Base-by-base conservation (phyloP, 2,329 filamentous ascomycete genomes). In the Fusarium tuaranense region DNA sequence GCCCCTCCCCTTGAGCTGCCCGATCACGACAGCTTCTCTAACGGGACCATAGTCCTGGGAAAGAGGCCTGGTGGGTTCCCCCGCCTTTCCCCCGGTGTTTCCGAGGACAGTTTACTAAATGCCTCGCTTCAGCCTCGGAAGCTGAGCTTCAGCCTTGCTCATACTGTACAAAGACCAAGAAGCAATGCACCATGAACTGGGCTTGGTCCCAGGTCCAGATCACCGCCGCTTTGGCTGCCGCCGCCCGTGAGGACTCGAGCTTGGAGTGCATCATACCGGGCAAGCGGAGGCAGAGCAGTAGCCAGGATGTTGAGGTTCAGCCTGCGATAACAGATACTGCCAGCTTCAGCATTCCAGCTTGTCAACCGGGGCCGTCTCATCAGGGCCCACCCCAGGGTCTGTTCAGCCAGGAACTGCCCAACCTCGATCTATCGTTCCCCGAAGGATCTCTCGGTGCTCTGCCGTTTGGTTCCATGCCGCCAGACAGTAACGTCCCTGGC, bases 101-200 rank as follows among this genome's bases (percentile, higher is more conserved):
- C 46, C 48, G 46, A 12, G 41, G 20, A n/a, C 41, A 16, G 1
- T 68, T 68, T 34, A n/a, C 25, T 20, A 2, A 13, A 46, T 32
- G 14, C 39, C 1, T 55, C 53, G 14, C 39, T 1, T 55, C 53
- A 75, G 73, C 48, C 34, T 58, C 64, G 20, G 69, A 57, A 2
- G 36, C 25, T 12, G 38, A 34, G 2, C 59, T 64, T 20, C 44
- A 60, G n/a, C 62, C 78, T 68, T 81, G 80, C 36, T 80, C 80
- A 3, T 81, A 82, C 22, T 81, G 80, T 30, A 57, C 65, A n/a
- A 82, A 76, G 68, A 81, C 80, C 3, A 78, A 76, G 18, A 81
- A 81, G 61, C 69, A 68, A 14, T 81, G 80, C 65, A 80, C 80
- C 6, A 70, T 80, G 60, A 73, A 75, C 14, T 81, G 79, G 80